Evolutionary conservation across 306 rosid species (phyloP), one percentile per base, ranked within the genome.

Genomic region (Acmispon strigosus): DNA sequence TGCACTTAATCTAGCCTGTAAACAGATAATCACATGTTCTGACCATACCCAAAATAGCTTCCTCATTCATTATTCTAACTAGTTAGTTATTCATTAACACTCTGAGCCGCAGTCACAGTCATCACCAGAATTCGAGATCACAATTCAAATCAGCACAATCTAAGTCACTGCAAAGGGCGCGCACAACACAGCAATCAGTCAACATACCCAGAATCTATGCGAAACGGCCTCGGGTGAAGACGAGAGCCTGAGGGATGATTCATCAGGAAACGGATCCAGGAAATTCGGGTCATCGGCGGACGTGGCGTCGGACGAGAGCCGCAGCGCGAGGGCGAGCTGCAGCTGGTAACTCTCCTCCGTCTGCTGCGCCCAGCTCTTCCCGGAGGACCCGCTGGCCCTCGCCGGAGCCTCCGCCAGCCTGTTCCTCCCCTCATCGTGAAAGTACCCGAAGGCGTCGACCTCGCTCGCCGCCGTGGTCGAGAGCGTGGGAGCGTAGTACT

Each of bases 281-380:
- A 95, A 95, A 86, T 89, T 89, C 9, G 96, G 97, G 85, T 91
- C 96, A 78, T 91, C 96, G 1, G 92, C 97, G 55, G 96, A 88
- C 7, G 96, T 89, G 1, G 99, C 99, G 18, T 82, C 92, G 0
- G 91, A 91, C 2, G 99, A 89, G 10, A 95, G 82, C 75, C 99
- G 80, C 15, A 95, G 81, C 43, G 96, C 97, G 75, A 95, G 72
- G 32, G 99, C 96, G 27, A 89, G 70, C 90, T 95, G 99, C 77
- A 95, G 81, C 71, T 91, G 99, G 75, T 95, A 95, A 66, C 99
- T 89, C 87, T 95, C 99, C 90, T 95, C 99, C 70, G 96, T 91
- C 78, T 95, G 99, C 88, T 95, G 99, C 53, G 99, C 99, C 97
- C 99, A 95, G 86, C 96, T 91, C 89, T 87, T 95, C 76, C 91